A percentile compares a stretch with the other conserved stretches of the same genome.
Conservation (phyloP, 805 yeast genomes). For the Schwanniomyces occidentalis region DNA sequence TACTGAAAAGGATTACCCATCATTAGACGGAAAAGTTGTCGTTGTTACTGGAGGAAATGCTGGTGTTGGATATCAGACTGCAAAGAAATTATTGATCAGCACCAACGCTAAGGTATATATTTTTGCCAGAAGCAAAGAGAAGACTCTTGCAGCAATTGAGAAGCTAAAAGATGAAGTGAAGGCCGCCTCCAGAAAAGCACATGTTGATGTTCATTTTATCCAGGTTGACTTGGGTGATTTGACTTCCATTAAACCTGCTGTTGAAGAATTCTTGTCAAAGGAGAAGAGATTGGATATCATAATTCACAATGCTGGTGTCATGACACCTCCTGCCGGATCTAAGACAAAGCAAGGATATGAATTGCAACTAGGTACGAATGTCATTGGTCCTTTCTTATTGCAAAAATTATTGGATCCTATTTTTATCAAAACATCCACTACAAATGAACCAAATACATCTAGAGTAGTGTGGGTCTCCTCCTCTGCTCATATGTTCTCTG, state of each 20-base stretch:
- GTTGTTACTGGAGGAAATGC: constrained; percentile 41
- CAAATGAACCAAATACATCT: constrained; percentile 21
- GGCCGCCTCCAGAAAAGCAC: constrained; percentile 12
- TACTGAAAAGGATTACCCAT: constrained; percentile 32
- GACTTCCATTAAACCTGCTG: constrained; percentile 39
- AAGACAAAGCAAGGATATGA: constrained; percentile 46
- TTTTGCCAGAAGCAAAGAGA: constrained; percentile 34
- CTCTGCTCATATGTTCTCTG: constrained; percentile 28
- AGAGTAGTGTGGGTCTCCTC: constrained; percentile 51
- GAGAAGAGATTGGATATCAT: constrained; percentile 19
- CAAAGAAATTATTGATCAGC: constrained; percentile 21
- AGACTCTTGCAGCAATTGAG: constrained; percentile 27
- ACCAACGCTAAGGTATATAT: constrained; percentile 29
- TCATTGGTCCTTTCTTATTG: constrained; percentile 46
- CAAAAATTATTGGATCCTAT: constrained; percentile 40
- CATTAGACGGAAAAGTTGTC: constrained; percentile 35
- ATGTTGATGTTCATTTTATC: constrained; percentile 13
- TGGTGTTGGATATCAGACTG: constrained; percentile 33
- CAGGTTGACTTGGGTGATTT: constrained; percentile 43
- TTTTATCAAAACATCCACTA: constrained; percentile 30
- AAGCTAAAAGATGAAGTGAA: constrained; percentile 22
- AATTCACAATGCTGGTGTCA: constrained; percentile 29
- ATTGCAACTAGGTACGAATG: constrained; percentile 47
- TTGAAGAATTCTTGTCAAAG: constrained; percentile 19
- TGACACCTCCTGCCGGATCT: constrained; percentile 27